Conservation (phyloP, 2,329 filamentous ascomycete genomes). For the Pseudogymnoascus sp. region DNA sequence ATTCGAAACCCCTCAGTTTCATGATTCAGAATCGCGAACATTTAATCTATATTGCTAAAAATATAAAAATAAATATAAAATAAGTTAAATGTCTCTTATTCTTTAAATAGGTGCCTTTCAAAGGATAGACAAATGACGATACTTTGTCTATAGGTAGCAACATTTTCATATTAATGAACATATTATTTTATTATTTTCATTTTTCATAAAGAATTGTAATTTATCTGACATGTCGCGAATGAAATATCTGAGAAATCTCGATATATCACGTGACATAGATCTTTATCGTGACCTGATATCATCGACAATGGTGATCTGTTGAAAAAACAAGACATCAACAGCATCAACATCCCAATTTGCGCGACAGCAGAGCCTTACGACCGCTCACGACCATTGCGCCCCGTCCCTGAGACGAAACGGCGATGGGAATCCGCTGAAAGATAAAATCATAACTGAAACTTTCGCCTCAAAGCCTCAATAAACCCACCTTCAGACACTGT, state of each 20-base stretch:
- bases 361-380: not conserved
- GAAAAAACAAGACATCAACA: not conserved
- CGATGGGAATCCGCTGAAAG: not conserved
- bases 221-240: not conserved
- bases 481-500: not conserved
- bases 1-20: too few species aligned
- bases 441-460: not conserved
- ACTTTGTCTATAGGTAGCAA: not conserved
- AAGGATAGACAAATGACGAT: not conserved
- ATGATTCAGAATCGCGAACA: too few species aligned
- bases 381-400: not conserved
- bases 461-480: conserved; percentile 2
- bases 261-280: not conserved
- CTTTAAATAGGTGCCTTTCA: not conserved
- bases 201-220: not conserved
- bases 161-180: not conserved
- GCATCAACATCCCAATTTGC: not conserved
- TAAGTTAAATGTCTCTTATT: not conserved
- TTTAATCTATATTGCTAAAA: not conserved
- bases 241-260: conserved; percentile 1
- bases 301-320: conserved; percentile 3
- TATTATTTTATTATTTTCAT: not conserved
- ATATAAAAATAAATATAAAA: not conserved
- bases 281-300: not conserved
- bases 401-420: not conserved